Evolutionary conservation across 331 rosid species (phyloP), one percentile per base, ranked within the genome.

Genomic region (Erythrophleum ivorense): DNA sequence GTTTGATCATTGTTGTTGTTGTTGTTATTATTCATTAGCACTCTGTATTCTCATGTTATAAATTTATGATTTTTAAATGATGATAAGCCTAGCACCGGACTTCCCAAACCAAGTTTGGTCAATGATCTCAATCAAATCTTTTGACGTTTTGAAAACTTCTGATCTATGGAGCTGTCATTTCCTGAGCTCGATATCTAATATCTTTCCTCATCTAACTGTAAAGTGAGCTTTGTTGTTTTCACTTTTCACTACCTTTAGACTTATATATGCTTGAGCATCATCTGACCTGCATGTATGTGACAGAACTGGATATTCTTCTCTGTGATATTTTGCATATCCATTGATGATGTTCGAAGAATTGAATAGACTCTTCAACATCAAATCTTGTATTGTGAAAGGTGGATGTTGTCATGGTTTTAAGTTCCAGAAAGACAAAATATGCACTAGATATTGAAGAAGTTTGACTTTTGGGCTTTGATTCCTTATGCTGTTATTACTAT

Each of bases 351-450:
- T 75, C 66, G 38, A 45, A 63, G 81, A 76, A 54, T 31, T 73
- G 62, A 72, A 65, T 80, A 43, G n/a, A 77, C 64, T 59, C 55
- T 36, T 66, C 55, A 52, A 9, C 73, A 57, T 74, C 66, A 78
- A 49, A 40, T 36, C 65, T 43, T 78, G 48, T 74, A 38, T 69
- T 67, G 75, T 70, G 71, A 64, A 46, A 21, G 57, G 15, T 41
- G 69, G 71, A 63, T 57, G 29, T 60, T 68, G 19, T 76, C 38
- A 50, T 79, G 71, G 71, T 72, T 59, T 29, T 36, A 46, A 10
- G 80, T 74, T 75, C 34, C 21, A 11, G 60, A n/a, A 78, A 71
- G 74, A 82, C 34, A 71, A 54, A 70, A 24, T 46, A 29, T 64
- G 49, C 16, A 18, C 33, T 10, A 75, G 40, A 43, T 69, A 6